Conservation (phyloP, 305 asterid species). For the Stenogyne calaminthoides region DNA sequence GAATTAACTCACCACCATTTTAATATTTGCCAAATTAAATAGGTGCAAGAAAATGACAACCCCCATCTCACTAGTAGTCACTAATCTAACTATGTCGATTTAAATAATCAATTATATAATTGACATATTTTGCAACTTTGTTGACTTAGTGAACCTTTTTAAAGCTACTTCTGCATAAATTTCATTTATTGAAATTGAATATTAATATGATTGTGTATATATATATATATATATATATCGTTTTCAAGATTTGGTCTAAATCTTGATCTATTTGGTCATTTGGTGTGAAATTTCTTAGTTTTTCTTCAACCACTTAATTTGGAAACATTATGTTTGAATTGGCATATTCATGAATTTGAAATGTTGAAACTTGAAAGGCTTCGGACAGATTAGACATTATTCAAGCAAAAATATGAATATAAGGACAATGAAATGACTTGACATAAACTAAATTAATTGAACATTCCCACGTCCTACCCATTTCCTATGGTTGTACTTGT, state of each 20-base stretch:
- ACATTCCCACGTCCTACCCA: neutral
- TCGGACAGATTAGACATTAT: neutral
- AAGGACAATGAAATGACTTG: neutral
- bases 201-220: no score
- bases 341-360: neutral
- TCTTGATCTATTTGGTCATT: no score
- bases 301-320: neutral
- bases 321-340: neutral
- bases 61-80: neutral
- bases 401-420: no score
- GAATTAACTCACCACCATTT: slow-evolving; percentile 5
- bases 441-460: neutral
- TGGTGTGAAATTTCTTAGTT: neutral
- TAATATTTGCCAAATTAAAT: neutral
- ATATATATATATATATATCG: no score
- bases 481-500: neutral
- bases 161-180: no score
- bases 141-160: no score
- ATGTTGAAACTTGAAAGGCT: neutral
- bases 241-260: no score
- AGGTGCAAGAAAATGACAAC: slow-evolving; percentile 25
- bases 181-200: no score
- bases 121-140: no score
- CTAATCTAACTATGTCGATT: neutral
- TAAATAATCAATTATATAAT: no score